A percentile compares a stretch with the other conserved stretches of the same genome.
Conservation (phyloP, 345 rosid genomes). For the Durio zibethinus region DNA sequence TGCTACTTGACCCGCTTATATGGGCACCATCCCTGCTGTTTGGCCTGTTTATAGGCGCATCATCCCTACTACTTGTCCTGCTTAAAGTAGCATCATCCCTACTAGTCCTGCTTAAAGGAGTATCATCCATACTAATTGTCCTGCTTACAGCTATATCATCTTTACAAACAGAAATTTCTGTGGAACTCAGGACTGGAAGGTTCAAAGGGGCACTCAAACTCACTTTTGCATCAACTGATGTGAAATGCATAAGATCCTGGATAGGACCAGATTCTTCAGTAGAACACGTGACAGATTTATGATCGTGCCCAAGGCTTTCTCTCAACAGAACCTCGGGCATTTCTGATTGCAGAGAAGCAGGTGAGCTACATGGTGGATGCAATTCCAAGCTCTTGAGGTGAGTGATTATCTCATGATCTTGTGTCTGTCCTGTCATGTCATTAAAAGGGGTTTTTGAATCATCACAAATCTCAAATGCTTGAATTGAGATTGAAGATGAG, state of each 20-base stretch:
- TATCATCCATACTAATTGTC: conserved; percentile 23
- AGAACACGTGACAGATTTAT: conserved; percentile 31
- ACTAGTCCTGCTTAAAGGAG: conserved; percentile 13
- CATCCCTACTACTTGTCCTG: conserved; percentile 19
- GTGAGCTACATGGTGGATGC: conserved; percentile 30
- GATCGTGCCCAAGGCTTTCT: conserved; percentile 31
- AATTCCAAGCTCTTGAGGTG: conserved; percentile 36
- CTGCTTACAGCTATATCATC: conserved; percentile 33
- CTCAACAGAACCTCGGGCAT: conserved; percentile 27
- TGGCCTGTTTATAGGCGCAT: conserved; percentile 16
- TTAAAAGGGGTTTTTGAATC: conserved; percentile 66
- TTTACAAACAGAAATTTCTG: conserved; percentile 29
- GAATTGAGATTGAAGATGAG: conserved; percentile 73
- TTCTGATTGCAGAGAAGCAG: conserved; percentile 30
- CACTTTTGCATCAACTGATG: conserved; percentile 23
- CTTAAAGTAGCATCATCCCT: conserved; percentile 17
- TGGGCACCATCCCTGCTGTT: conserved; percentile 12
- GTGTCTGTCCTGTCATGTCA: conserved; percentile 46
- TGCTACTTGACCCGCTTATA: conserved; percentile 16
- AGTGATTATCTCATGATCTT: conserved; percentile 33
- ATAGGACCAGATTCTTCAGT: conserved; percentile 32
- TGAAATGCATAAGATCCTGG: conserved; percentile 27
- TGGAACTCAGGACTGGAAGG: conserved; percentile 26
- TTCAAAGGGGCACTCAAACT: conserved; percentile 24
- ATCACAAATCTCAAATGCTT: conserved; percentile 74